Conservation (phyloP, 139 green algal genomes). For the Tetradesmus obliquus region DNA sequence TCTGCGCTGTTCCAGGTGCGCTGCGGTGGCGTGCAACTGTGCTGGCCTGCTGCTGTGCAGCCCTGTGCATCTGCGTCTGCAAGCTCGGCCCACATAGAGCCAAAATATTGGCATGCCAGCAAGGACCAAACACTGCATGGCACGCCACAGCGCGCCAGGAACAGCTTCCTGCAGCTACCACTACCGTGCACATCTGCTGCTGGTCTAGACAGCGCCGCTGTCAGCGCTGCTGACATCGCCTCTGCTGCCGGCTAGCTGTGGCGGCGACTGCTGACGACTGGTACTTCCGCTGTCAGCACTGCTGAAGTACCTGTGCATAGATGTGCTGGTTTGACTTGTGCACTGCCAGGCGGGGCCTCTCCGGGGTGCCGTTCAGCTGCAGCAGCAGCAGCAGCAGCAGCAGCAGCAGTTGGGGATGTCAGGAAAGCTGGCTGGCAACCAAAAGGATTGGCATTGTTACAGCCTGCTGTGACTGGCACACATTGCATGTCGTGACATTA, state of each 20-base stretch:
- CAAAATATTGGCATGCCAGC: too few relatives aligned
- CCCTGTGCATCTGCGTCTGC: background rate
- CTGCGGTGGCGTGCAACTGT: background rate
- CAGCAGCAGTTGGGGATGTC: background rate
- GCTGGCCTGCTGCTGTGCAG: background rate
- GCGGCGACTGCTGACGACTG: background rate
- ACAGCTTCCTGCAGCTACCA: background rate
- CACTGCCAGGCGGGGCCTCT: conserved; percentile 94
- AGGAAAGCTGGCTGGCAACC: too few relatives aligned
- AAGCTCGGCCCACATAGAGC: too few relatives aligned
- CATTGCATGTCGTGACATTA: background rate
- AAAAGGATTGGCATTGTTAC: too few relatives aligned
- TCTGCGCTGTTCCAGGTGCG: background rate
- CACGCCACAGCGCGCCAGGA: too few relatives aligned
- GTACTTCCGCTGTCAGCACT: background rate
- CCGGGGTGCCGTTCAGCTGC: conserved; percentile 89
- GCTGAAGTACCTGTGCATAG: conserved; percentile 90
- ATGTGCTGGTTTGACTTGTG: conserved; percentile 98
- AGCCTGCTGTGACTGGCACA: background rate
- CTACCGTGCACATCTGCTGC: background rate
- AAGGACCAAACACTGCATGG: too few relatives aligned
- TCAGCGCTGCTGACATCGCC: too few relatives aligned
- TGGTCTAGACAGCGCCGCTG: background rate
- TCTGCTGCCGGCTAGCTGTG: background rate
- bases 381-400: conserved; percentile 15